Conservation (phyloP, 139 green algal genomes). For the Limnomonas spitsbergensis region DNA sequence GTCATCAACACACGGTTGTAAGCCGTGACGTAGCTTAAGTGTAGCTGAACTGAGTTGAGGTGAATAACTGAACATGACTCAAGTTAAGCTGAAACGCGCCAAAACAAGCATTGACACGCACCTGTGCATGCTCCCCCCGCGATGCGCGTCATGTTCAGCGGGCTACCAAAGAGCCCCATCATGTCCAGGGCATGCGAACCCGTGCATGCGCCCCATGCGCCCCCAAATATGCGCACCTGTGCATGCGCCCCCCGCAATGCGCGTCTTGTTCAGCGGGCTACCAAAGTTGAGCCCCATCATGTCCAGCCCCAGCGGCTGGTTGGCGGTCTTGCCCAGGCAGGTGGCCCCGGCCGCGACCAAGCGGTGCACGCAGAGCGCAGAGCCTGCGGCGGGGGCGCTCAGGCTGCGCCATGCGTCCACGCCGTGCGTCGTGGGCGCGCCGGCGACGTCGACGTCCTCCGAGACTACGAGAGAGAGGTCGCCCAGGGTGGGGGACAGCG, state of each 20-base stretch:
- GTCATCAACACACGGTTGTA: too few relatives aligned
- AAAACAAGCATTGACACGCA: too few relatives aligned
- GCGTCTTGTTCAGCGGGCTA: conserved; percentile 32
- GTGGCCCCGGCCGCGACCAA: conserved; percentile 23
- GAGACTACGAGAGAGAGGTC: conserved; percentile 23
- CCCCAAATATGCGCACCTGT: conserved; percentile 40
- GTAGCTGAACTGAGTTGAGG: too few relatives aligned
- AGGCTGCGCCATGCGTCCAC: conserved; percentile 2
- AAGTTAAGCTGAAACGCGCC: too few relatives aligned
- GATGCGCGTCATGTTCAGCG: conserved; percentile 26
- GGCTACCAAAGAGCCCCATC: conserved; percentile 33
- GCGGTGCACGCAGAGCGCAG: neutral
- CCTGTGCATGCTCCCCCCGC: conserved; percentile 35
- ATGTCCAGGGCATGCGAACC: too few relatives aligned
- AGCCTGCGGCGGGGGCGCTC: neutral
- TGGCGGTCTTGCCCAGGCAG: conserved; percentile 29
- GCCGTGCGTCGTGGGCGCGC: conserved; percentile 28
- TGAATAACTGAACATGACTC: too few relatives aligned
- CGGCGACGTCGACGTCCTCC: conserved; percentile 35
- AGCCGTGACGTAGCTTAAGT: too few relatives aligned
- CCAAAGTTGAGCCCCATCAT: conserved; percentile 34
- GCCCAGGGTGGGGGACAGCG: neutral
- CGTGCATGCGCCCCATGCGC: too few relatives aligned
- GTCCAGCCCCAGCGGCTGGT: conserved; percentile 32
- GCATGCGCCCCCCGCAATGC: conserved; percentile 24